Evolutionary conservation across 2,329 filamentous ascomycete species (phyloP), one percentile per base, ranked within the genome.

Genomic region (Fusarium newnesense): DNA sequence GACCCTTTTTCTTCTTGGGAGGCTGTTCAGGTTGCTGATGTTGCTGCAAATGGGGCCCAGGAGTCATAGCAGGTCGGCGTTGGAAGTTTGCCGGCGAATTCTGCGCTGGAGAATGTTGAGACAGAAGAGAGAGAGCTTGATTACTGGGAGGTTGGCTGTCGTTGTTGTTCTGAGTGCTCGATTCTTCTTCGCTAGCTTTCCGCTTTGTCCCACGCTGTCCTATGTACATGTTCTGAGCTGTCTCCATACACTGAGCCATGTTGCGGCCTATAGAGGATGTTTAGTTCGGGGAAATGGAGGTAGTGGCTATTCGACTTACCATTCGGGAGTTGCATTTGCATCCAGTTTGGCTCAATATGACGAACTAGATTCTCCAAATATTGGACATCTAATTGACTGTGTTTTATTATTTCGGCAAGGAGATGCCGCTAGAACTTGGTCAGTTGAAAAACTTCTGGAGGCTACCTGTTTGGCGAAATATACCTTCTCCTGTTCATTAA

Each of bases 381-480:
- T 16, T 81, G 78, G 30, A 88, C 77, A 63, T 88, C 84, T 66
- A 89, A 79, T 36, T 83, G 79, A 80, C 87, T 90, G 67, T 83
- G 83, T 75, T 89, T 90, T 79, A 90, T 86, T 75, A 89, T 87
- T 79, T 90, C 88, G 64, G 84, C 86, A 63, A 90, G 83, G 68
- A 90, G 81, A 76, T 89, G 89, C 70, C 87, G 87, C 88, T 90
- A 75, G n/a, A 53, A 11, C 26, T 54, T 70, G 52, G 69, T 69
- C 47, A 65, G 56, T 50, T 26, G 57, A 15, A 34, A 11, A 28
- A 36, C 19, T 19, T 24, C 18, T 16, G 34, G 4, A 39, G n/a
- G 21, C 32, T 24, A 21, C 24, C 24, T 24, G 26, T 19, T 12
- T 5, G 7, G 21, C 15, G 8, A 24, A 13, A n/a, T 81, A 63